A percentile compares a stretch with the other conserved stretches of the same genome.
Conservation (phyloP, 2,329 filamentous ascomycete species). For the Diaporthe sp. region DNA sequence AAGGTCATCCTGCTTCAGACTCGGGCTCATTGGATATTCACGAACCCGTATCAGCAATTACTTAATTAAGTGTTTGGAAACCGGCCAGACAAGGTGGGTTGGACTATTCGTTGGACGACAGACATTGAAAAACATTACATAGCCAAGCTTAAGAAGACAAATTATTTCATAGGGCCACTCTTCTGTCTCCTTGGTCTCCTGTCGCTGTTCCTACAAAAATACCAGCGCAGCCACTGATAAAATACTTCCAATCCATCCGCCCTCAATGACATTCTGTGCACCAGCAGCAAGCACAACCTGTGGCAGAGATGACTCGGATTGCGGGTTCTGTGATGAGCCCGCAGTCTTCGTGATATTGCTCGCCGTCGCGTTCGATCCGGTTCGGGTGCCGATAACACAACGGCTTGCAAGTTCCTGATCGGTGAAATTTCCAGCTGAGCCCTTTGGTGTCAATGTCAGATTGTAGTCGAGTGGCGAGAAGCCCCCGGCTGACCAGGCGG, state of each 20-base stretch:
- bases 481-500: slow-evolving; percentile 61
- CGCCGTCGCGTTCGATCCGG: neutral
- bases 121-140: neutral
- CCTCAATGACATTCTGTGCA: neutral
- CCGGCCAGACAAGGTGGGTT: neutral
- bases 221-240: neutral
- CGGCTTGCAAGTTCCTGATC: slow-evolving; percentile 36
- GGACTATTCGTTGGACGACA: neutral
- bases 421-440: slow-evolving; percentile 41
- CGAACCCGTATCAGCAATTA: neutral
- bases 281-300: slow-evolving; percentile 10
- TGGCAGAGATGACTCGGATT: neutral
- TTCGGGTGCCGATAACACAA: slow-evolving; percentile 32
- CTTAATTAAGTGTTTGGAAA: neutral
- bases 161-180: neutral
- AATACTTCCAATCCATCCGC: neutral
- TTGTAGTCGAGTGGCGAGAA: slow-evolving; percentile 56
- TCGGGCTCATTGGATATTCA: neutral
- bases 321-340: neutral
- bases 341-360: neutral
- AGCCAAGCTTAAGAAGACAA: neutral
- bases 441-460: slow-evolving; percentile 57
- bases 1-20: neutral
- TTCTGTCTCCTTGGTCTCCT: neutral
- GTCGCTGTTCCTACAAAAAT: neutral